Percentiles rank a stretch among this genome's conserved stretches.
Conservation (phyloP, 352 stramenopile genomes). For the Phytophthora aleatoria region DNA sequence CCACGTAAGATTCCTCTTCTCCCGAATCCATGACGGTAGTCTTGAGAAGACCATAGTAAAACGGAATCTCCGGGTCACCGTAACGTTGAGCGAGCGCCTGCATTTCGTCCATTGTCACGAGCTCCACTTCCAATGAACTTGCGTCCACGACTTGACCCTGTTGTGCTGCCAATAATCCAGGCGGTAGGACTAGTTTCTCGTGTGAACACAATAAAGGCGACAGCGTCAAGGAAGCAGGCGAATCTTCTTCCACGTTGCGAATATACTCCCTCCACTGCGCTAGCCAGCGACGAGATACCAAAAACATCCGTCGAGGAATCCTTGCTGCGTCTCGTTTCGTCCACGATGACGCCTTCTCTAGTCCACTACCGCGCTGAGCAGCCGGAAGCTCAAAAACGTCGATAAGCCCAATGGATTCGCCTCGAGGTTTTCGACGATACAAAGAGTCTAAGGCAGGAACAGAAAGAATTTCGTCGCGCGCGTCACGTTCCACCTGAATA, state of each 20-base stretch:
- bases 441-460: constrained; percentile 51
- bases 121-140: constrained; percentile 59
- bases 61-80: constrained; percentile 44
- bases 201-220: constrained; percentile 56
- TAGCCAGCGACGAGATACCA: constrained; percentile 67
- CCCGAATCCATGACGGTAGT: constrained; percentile 9
- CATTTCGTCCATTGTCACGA: constrained; percentile 68
- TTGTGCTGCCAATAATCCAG: constrained; percentile 44
- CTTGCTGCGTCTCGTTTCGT: constrained; percentile 19
- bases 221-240: constrained; percentile 37
- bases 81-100: constrained; percentile 61
- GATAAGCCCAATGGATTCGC: constrained; percentile 39
- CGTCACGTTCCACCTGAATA: constrained; percentile 56
- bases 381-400: constrained; percentile 54
- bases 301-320: constrained; percentile 49
- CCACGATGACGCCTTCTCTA: constrained; percentile 34
- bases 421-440: constrained; percentile 52
- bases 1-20: constrained; percentile 27
- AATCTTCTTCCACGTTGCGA: constrained; percentile 58
- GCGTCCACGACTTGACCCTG: constrained; percentile 47
- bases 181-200: constrained; percentile 57
- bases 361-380: constrained; percentile 16
- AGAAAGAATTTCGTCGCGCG: constrained; percentile 66
- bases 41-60: constrained; percentile 56
- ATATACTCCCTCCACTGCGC: constrained; percentile 74